Percentiles rank a stretch among this genome's conserved stretches.
Conservation (phyloP, 2,329 filamentous ascomycete genomes). For the Aspergillus brasiliensis region DNA sequence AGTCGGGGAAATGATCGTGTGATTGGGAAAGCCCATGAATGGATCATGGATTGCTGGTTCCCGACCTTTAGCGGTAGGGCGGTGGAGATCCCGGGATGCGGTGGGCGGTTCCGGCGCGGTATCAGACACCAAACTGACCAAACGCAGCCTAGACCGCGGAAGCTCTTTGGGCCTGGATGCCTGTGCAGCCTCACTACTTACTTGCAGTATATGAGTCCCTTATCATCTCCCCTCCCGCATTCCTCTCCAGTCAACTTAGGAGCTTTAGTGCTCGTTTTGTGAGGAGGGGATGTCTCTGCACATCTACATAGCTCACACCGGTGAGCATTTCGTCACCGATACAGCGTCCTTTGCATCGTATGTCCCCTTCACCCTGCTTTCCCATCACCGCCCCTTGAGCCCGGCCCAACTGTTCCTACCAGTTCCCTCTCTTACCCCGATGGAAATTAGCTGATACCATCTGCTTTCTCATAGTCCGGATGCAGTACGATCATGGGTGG, state of each 20-base stretch:
- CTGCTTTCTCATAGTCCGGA: constrained; percentile 65
- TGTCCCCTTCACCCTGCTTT: constrained; percentile 34
- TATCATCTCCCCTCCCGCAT: constrained; percentile 26
- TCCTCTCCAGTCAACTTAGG: constrained; percentile 18
- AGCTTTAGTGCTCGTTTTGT: constrained; percentile 32
- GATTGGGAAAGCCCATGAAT: constrained; percentile 20
- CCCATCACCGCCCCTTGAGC: constrained; percentile 2
- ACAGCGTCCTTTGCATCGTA: constrained; percentile 74
- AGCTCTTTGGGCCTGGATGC: constrained; percentile 17
- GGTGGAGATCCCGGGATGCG: constrained; percentile 14
- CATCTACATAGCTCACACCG: constrained; percentile 90
- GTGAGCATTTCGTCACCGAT: constrained; percentile 80
- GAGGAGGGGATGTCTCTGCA: constrained; percentile 75
- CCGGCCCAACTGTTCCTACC: constrained; percentile 10
- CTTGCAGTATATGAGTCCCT: constrained; percentile 9
- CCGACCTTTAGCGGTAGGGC: constrained; percentile 2
- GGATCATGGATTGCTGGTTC: constrained; percentile 9
- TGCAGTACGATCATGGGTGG: constrained; percentile 79
- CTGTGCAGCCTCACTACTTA: constrained; percentile 12
- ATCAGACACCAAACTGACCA: constrained; percentile 15
- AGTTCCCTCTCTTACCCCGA: not conserved
- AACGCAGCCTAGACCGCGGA: constrained; percentile 25
- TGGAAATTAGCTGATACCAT: constrained; percentile 16
- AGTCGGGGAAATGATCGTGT: constrained; percentile 30
- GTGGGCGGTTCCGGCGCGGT: constrained; percentile 21